Evolutionary conservation across 768 basidiomycete genomes (phyloP).

Genomic region (Strobilomyces echinocephalus): DNA sequence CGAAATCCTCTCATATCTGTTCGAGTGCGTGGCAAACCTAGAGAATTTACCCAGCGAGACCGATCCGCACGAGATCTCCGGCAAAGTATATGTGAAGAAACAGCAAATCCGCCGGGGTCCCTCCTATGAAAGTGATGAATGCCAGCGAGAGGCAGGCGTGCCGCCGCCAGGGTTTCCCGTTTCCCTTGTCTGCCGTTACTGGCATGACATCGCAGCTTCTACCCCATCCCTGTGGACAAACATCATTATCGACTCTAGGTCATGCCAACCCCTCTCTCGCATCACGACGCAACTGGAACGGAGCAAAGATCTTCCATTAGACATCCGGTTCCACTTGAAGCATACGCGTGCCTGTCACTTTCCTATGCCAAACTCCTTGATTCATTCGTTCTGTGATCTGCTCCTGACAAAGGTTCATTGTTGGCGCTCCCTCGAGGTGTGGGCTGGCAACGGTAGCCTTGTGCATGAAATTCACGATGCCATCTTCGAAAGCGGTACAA

Average conservation of each 20-base stretch:
- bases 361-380: not conserved
- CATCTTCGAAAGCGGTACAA: not conserved
- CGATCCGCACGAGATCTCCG: too few species aligned
- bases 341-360: not conserved
- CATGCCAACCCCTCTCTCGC: too few species aligned
- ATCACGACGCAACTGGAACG: not conserved
- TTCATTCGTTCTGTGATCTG: not conserved
- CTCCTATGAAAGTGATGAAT: too few species aligned
- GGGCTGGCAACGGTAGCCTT: rapidly evolving
- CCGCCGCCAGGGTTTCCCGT: not conserved
- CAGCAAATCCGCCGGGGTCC: too few species aligned
- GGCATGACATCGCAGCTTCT: not conserved
- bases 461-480: not conserved
- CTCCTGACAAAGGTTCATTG: not conserved
- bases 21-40: not conserved
- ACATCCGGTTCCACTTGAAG: not conserved
- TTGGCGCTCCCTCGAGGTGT: not conserved
- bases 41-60: too few species aligned
- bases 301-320: not conserved
- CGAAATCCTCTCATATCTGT: not conserved
- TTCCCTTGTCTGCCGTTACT: not conserved
- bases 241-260: not conserved
- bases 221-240: not conserved
- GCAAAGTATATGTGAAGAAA: too few species aligned
- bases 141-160: too few species aligned